Conservation (phyloP, 2,329 filamentous ascomycete species). For the Cladosporium velox region DNA sequence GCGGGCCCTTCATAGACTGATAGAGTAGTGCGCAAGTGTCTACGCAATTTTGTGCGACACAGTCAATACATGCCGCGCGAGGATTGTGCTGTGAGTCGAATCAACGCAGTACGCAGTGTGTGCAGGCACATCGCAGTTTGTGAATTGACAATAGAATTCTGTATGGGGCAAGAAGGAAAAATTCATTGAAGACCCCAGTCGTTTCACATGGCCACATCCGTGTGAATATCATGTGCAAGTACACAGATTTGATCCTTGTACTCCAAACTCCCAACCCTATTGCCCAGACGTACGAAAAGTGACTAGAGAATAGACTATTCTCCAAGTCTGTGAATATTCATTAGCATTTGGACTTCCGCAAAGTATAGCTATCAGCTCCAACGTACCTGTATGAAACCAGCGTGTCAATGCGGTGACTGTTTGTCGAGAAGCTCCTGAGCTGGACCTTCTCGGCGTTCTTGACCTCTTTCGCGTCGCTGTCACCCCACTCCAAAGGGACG, state of each 20-base stretch:
- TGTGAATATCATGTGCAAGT: neutral
- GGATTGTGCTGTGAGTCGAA: neutral
- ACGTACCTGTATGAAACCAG: slow-evolving; percentile 80
- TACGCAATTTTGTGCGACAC: neutral
- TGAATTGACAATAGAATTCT: neutral
- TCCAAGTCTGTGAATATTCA: neutral
- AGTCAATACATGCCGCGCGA: neutral
- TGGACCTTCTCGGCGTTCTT: slow-evolving; percentile 92
- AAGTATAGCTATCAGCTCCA: neutral
- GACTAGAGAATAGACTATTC: neutral
- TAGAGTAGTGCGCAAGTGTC: neutral
- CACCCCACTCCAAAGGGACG: slow-evolving; percentile 96
- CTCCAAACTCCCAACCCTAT: neutral
- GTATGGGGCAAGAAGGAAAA: neutral
- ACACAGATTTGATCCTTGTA: neutral
- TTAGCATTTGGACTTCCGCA: neutral
- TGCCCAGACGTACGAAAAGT: slow-evolving; percentile 15
- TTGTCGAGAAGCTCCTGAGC: slow-evolving; percentile 92
- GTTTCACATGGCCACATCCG: neutral
- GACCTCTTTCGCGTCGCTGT: slow-evolving; percentile 97
- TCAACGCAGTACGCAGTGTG: neutral
- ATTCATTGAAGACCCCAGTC: neutral
- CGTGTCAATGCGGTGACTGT: slow-evolving; percentile 90
- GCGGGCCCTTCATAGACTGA: neutral
- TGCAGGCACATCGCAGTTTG: neutral